These are phyloP conservation scores for Colletotrichum tropicicola DNA, from an alignment of 2,329 filamentous ascomycete genomes.

Conservation along the genomic window DNA sequence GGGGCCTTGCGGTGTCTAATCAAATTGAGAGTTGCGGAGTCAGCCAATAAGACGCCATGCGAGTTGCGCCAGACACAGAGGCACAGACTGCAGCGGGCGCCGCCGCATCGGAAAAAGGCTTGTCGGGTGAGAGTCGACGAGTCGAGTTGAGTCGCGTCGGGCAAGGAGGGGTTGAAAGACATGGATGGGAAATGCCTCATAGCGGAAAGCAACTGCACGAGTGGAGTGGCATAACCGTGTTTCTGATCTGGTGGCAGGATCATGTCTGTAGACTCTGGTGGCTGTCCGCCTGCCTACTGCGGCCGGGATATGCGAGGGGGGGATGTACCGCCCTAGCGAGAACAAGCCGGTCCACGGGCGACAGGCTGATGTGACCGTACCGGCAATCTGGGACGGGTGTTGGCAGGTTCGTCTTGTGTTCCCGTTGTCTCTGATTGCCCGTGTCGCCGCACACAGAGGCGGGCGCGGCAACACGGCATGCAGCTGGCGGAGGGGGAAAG, in stretches of 20 bases:
- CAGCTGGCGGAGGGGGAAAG: too few relatives aligned
- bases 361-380: slow-evolving; percentile 23
- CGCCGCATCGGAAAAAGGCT: slow-evolving; percentile 17
- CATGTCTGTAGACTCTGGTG: slow-evolving; percentile 11
- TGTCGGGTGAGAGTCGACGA: slow-evolving; percentile 1
- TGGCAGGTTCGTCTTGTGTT: slow-evolving; percentile 27
- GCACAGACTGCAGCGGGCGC: slow-evolving; percentile 19
- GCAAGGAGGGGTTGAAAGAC: slow-evolving; percentile 26
- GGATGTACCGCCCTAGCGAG: slow-evolving; percentile 22
- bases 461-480: background rate
- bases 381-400: slow-evolving; percentile 17
- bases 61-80: slow-evolving; percentile 1
- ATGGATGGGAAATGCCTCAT: slow-evolving; percentile 31
- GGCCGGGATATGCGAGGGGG: slow-evolving; percentile 1
- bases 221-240: slow-evolving; percentile 23
- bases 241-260: slow-evolving; percentile 22
- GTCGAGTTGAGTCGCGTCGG: slow-evolving; percentile 9
- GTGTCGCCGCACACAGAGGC: background rate
- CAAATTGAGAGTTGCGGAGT: background rate
- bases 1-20: background rate
- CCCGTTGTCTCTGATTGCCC: slow-evolving; percentile 4
- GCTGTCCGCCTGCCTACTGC: background rate
- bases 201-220: slow-evolving; percentile 17
- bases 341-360: slow-evolving; percentile 1
- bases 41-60: slow-evolving; percentile 1